phyloP scores from a whole-genome alignment of 495 filamentous ascomycete genomes.

The Xylaria palmicola region DNA sequence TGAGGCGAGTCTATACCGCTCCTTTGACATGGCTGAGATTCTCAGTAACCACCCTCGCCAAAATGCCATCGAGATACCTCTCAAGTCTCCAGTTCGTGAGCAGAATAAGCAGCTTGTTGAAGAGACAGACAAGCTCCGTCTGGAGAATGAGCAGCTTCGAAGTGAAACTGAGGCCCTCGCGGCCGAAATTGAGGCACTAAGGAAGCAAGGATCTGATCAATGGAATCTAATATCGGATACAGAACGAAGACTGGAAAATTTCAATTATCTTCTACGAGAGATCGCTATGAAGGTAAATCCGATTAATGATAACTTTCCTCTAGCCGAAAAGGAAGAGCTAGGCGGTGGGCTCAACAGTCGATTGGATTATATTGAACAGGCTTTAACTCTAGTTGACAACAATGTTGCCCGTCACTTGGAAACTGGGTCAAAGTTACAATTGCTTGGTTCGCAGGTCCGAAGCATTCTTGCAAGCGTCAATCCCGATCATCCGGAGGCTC shows the following conservation, averaged over 20 bases:
- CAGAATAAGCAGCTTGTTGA: constrained; percentile 43
- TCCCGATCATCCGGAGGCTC: constrained; percentile 27
- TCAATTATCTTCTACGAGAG: constrained; percentile 68
- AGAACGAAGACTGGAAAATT: constrained; percentile 66
- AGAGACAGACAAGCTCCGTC: constrained; percentile 40
- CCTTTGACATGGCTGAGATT: constrained; percentile 64
- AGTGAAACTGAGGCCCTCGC: constrained; percentile 37
- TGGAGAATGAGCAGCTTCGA: constrained; percentile 38
- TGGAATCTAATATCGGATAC: constrained; percentile 54
- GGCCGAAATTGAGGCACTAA: constrained; percentile 31
- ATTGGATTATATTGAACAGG: constrained; percentile 42
- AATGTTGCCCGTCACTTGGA: constrained; percentile 27
- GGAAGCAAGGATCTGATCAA: constrained; percentile 30
- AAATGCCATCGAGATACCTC: constrained; percentile 43
- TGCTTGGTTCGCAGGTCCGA: constrained; percentile 33
- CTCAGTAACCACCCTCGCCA: constrained; percentile 32
- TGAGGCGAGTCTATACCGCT: constrained; percentile 74
- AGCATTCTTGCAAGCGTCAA: constrained; percentile 29
- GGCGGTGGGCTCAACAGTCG: constrained; percentile 43
- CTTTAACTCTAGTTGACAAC: constrained; percentile 28
- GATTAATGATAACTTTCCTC: constrained; percentile 36
- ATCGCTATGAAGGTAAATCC: constrained; percentile 63
- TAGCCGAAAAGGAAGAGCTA: constrained; percentile 34
- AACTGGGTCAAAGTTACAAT: constrained; percentile 30
- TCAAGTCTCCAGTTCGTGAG: constrained; percentile 46